Conservation (phyloP, 352 stramenopile species). For the Phytophthora vignae region DNA sequence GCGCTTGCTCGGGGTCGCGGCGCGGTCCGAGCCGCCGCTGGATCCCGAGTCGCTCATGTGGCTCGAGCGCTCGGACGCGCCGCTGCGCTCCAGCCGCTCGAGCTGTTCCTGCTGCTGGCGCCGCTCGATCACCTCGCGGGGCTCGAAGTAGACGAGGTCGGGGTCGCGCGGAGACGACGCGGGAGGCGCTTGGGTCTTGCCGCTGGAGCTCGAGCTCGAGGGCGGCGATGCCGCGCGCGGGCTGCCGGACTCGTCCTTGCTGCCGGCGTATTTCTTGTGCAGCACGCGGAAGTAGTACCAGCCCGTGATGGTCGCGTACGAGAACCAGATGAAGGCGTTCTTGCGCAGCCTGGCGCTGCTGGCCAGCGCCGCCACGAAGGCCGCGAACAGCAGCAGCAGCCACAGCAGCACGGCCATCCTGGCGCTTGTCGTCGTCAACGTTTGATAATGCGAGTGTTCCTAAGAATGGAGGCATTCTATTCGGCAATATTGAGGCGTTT, state of each 20-base stretch:
- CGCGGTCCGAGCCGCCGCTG: slow-evolving; percentile 52
- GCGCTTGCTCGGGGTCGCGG: slow-evolving; percentile 35
- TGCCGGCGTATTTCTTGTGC: slow-evolving; percentile 61
- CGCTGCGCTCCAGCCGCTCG: slow-evolving; percentile 38
- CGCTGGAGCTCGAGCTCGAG: neutral
- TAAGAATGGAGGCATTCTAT: no score
- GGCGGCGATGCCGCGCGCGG: slow-evolving; percentile 20
- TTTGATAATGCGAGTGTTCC: no score
- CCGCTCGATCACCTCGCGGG: slow-evolving; percentile 43
- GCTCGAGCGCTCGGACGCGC: slow-evolving; percentile 54
- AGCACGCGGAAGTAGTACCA: slow-evolving; percentile 88
- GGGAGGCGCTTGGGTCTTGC: neutral
- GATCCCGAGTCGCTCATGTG: slow-evolving; percentile 62
- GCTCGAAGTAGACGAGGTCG: slow-evolving; percentile 63
- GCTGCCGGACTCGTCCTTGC: slow-evolving; percentile 29
- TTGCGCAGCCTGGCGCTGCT: slow-evolving; percentile 65
- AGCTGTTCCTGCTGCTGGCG: slow-evolving; percentile 36
- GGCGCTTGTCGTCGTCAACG: no score
- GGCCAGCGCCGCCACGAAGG: slow-evolving; percentile 50
- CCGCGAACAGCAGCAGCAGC: slow-evolving; percentile 49
- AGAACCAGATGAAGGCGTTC: slow-evolving; percentile 72
- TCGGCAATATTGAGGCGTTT: no score
- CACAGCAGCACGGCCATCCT: slow-evolving; percentile 48
- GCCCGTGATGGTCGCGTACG: slow-evolving; percentile 81
- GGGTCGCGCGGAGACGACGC: slow-evolving; percentile 18